Conservation (phyloP, 2,329 filamentous ascomycete genomes). For the Penicillium palitans region DNA sequence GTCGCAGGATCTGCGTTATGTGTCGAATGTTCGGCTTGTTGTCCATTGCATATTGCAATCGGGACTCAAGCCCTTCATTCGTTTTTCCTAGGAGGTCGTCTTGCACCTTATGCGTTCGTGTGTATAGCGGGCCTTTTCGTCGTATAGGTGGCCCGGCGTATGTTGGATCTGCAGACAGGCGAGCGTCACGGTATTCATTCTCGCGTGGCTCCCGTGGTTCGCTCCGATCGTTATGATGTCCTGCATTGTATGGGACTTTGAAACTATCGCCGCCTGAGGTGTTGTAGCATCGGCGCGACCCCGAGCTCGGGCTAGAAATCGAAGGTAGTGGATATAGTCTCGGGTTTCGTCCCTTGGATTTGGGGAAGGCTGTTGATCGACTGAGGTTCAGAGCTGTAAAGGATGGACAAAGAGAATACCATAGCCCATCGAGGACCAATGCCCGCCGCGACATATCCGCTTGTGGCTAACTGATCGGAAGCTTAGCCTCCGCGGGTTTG, state of each 20-base stretch:
- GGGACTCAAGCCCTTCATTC: slow-evolving; percentile 31
- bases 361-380: slow-evolving; percentile 15
- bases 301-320: slow-evolving; percentile 9
- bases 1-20: slow-evolving; percentile 36
- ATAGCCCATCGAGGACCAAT: slow-evolving; percentile 41
- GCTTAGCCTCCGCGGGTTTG: slow-evolving; percentile 7
- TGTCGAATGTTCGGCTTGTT: slow-evolving; percentile 27
- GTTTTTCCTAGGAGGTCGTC: slow-evolving; percentile 9
- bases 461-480: slow-evolving; percentile 13
- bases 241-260: not conserved
- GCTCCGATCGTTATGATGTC: not conserved
- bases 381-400: slow-evolving; percentile 27
- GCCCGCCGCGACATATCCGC: slow-evolving; percentile 36
- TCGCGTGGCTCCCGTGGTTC: not conserved
- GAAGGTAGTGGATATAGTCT: slow-evolving; percentile 4
- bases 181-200: not conserved
- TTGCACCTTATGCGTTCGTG: slow-evolving; percentile 3
- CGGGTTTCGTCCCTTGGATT: slow-evolving; percentile 10
- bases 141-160: not conserved
- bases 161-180: not conserved
- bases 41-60: slow-evolving; percentile 29
- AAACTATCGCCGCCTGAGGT: slow-evolving; percentile 6
- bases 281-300: slow-evolving; percentile 25
- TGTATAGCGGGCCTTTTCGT: slow-evolving; percentile 1
- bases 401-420: slow-evolving; percentile 45